Evolutionary conservation across 176 grass and related monocot species (phyloP), one percentile per base, ranked within the genome.

Genomic region (Poa pratensis): DNA sequence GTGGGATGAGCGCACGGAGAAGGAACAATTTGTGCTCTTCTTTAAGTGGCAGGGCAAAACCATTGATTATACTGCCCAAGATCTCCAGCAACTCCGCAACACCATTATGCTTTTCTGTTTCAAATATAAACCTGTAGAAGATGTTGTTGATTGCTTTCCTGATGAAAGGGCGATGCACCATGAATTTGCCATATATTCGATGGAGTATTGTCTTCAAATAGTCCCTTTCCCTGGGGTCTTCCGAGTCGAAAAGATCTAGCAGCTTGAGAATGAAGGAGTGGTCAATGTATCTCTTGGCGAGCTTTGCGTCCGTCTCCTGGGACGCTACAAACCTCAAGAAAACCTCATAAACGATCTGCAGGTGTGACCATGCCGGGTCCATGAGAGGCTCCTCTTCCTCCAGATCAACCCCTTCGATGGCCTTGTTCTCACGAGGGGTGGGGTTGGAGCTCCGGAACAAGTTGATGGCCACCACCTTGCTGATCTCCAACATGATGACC

Each of bases 11-110:
- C 32, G 91, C 93, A 55, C 96, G 92, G 46, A 98, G 85, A 86
- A 98, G 93, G 53, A 98, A 98, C 69, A 98, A 72, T 68, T 98
- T 98, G 87, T 98, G 96, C 51, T 98, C 96, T 87, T 98, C 96
- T 84, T 98, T 98, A 40, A 98, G 87, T 6, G 96, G 93, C 62
- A 98, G 87, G 49, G 96, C 96, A 88, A 98, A 98, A 30, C 96
- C 96, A 75, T 98, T 98, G 65, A 98, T 95, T 74, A 98, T 95
- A 82, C 96, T 98, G 77, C 93, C 96, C 46, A 98, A 83, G 59
- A 98, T 93, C 76, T 98, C 96, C 83, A 98, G 68, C 83, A 98
- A 77, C 85, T 98, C 96, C 46, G 96, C 96, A 83, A 95, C 81
- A 45, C 96, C 96, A 75, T 94, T 95, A 71, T 95, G 91, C 65